phyloP scores from a whole-genome alignment of 129 eudicot genomes.

The Pseudognaphalium luteoalbum region DNA sequence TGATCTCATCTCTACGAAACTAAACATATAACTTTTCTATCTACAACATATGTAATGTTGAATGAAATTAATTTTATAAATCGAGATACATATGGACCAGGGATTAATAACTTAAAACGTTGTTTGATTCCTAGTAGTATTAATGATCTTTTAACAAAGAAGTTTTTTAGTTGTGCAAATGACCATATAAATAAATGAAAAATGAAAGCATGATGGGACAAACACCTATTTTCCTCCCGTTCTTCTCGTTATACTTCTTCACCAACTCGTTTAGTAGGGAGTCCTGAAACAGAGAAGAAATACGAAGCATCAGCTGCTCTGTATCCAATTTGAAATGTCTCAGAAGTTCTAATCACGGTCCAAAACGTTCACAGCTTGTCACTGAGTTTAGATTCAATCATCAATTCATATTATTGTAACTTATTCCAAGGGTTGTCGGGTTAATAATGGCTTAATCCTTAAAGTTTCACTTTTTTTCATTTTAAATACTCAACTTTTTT shows the following conservation, averaged over 20 bases:
- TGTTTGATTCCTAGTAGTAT: no score
- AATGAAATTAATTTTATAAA: background rate
- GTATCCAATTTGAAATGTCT: background rate
- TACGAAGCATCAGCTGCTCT: background rate
- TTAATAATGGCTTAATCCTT: no score
- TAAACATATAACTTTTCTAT: background rate
- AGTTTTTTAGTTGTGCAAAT: background rate
- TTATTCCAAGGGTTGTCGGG: no score
- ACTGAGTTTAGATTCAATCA: background rate
- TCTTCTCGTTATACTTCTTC: constrained; percentile 33
- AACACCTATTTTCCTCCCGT: constrained; percentile 64
- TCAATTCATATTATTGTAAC: background rate
- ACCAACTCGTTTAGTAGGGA: constrained; percentile 42
- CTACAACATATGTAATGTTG: background rate
- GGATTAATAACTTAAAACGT: no score
- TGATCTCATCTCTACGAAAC: no score
- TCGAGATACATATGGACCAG: background rate
- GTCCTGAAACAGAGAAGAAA: constrained; percentile 37
- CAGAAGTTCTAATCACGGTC: background rate
- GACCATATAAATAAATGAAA: background rate
- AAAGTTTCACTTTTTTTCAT: no score
- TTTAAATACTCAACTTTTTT: no score
- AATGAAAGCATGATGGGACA: background rate
- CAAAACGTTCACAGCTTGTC: background rate
- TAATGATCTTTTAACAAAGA: no score